Percentiles rank a stretch among this genome's conserved stretches.
Evolutionary conservation across 768 basidiomycete species (phyloP).

Genomic region (Lentinus tigrinus): DNA sequence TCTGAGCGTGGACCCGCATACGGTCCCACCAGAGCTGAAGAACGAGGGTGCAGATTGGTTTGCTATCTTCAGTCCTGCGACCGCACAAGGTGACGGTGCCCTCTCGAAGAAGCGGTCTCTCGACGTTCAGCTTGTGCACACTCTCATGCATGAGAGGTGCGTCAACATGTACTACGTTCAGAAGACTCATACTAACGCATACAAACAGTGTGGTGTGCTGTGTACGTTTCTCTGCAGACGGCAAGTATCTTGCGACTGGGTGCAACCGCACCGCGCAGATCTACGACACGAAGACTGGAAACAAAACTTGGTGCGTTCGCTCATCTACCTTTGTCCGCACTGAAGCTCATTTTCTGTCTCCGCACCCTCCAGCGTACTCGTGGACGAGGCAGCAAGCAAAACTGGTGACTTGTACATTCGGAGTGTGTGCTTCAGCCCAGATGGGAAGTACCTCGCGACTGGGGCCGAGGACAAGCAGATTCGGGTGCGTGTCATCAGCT

Average conservation of each 20-base stretch:
- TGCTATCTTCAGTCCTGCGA: conserved; percentile 76
- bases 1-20: conserved; percentile 38
- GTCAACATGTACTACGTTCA: conserved; percentile 12
- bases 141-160: conserved; percentile 88
- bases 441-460: conserved; percentile 70
- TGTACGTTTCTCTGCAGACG: conserved; percentile 92
- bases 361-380: conserved; percentile 63
- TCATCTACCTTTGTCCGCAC: background rate
- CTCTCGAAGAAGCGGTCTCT: conserved; percentile 55
- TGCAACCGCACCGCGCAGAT: conserved; percentile 97
- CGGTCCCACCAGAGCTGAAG: conserved; percentile 54
- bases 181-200: background rate
- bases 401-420: conserved; percentile 87
- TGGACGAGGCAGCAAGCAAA: conserved; percentile 73
- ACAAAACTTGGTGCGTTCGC: conserved; percentile 70
- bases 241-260: conserved; percentile 89
- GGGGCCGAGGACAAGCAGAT: conserved; percentile 93
- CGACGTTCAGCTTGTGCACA: conserved; percentile 81
- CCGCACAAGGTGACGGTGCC: conserved; percentile 11
- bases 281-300: conserved; percentile 86
- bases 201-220: conserved; percentile 81
- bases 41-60: conserved; percentile 88
- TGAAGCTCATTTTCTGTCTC: background rate
- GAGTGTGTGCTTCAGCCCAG: conserved; percentile 77
- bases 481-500: conserved; percentile 52